These are phyloP conservation scores for Tetrahymena borealis DNA, from an alignment of 73 alveolate species.

Conservation along the genomic window DNA sequence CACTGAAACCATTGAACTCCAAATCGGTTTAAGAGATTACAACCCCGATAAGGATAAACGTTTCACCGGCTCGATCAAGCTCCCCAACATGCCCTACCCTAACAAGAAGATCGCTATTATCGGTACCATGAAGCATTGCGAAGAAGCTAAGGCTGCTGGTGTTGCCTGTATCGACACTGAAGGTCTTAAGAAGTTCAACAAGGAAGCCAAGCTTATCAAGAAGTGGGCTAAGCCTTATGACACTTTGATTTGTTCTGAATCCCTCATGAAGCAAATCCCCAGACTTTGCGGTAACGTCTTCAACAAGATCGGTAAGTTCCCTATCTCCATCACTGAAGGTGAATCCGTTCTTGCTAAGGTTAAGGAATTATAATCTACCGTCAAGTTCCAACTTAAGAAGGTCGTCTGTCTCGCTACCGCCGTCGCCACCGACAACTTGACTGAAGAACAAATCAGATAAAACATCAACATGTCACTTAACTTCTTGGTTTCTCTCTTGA, in stretches of 20 bases:
- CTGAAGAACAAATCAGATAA: conserved; percentile 93
- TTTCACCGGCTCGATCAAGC: conserved; percentile 98
- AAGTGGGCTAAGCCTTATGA: conserved; percentile 94
- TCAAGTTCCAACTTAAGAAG: conserved; percentile 94
- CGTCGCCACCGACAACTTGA: conserved; percentile 86
- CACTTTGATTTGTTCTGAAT: conserved; percentile 91
- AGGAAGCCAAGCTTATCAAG: conserved; percentile 95
- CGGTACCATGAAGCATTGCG: conserved; percentile 98
- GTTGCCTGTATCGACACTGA: conserved; percentile 88
- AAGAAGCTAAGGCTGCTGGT: conserved; percentile 88
- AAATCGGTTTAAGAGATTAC: conserved; percentile 98
- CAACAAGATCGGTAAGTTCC: conserved; percentile 94
- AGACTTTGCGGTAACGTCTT: conserved; percentile 94
- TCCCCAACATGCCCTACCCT: conserved; percentile 96
- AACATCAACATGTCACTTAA: conserved; percentile 83
- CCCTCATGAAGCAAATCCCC: conserved; percentile 93
- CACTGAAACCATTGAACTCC: conserved; percentile 96
- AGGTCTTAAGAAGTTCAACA: conserved; percentile 90
- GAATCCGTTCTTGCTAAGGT: conserved; percentile 83
- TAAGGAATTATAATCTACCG: conserved; percentile 90
- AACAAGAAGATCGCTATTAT: conserved; percentile 96
- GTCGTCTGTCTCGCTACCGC: conserved; percentile 91
- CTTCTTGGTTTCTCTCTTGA: conserved; percentile 93
- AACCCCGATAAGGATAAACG: conserved; percentile 99
- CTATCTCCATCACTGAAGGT: conserved; percentile 90